Percentiles rank a stretch among this genome's conserved stretches.
Evolutionary conservation across 2,329 filamentous ascomycete genomes (phyloP).

Genomic region (Pseudopyrenochaeta lycopersici): DNA sequence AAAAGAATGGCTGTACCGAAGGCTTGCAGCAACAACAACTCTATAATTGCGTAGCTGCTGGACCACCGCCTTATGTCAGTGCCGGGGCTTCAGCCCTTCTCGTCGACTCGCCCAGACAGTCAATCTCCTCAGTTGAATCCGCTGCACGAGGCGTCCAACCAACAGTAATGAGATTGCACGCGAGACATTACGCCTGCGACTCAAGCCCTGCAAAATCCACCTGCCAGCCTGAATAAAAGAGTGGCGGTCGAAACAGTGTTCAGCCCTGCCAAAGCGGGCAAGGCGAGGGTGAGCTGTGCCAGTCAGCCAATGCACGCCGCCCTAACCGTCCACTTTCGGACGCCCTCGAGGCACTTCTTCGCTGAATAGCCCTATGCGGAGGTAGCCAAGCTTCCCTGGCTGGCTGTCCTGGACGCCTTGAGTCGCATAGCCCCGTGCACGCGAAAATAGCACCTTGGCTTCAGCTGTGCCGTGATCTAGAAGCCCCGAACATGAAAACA

Average conservation of each 20-base stretch:
- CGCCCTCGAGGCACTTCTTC: not conserved
- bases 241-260: not conserved
- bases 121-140: not conserved
- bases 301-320: not conserved
- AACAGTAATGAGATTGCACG: not conserved
- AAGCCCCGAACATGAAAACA: not conserved
- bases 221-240: not conserved
- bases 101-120: not conserved
- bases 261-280: not conserved
- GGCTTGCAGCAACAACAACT: conserved; percentile 10
- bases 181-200: not conserved
- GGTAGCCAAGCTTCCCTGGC: conserved; percentile 4
- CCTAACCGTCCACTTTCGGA: not conserved
- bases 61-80: conserved; percentile 10
- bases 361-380: not conserved
- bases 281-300: not conserved
- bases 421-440: conserved; percentile 1
- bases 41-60: conserved; percentile 17
- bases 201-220: not conserved
- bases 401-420: conserved; percentile 3
- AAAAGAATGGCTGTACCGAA: conserved; percentile 6
- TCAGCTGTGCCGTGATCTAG: conserved; percentile 4
- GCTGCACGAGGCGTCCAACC: not conserved
- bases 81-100: not conserved
- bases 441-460: conserved; percentile 12